Evolutionary conservation across 192 early-diverging fungal species (phyloP).

Genomic region (Linnemannia schmuckeri): DNA sequence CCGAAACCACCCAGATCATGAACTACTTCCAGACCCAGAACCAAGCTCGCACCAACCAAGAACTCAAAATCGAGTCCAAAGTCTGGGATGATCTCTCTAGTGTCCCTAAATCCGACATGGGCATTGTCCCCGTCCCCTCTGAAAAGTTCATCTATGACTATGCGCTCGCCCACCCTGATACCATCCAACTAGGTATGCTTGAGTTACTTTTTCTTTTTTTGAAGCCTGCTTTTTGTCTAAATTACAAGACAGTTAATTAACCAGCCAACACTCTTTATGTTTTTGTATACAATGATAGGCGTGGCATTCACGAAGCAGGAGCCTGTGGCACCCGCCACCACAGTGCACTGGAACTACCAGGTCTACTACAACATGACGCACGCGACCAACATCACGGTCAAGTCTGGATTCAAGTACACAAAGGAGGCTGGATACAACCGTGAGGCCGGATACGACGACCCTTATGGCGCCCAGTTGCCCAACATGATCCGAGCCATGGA

Average conservation of each 20-base stretch:
- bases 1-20: constrained; percentile 47
- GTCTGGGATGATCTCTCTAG: constrained; percentile 30
- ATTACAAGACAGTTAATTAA: not conserved
- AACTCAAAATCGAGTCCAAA: constrained; percentile 24
- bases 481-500: constrained; percentile 48
- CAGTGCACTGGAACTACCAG: constrained; percentile 75
- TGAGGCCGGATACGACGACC: not conserved
- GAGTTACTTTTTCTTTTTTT: not conserved
- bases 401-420: constrained; percentile 56
- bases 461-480: constrained; percentile 29
- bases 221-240: not conserved
- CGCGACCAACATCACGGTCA: constrained; percentile 69
- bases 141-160: constrained; percentile 78
- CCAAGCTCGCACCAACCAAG: constrained; percentile 24
- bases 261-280: not conserved
- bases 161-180: constrained; percentile 71
- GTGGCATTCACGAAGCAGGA: constrained; percentile 42
- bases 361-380: constrained; percentile 77
- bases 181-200: constrained; percentile 71
- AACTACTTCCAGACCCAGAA: constrained; percentile 47
- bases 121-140: constrained; percentile 68
- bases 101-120: constrained; percentile 53
- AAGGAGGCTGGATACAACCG: constrained; percentile 39
- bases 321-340: constrained; percentile 8
- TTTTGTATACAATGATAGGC: constrained; percentile 6